Base-by-base conservation (phyloP, 495 filamentous ascomycete genomes). In the Penicillium canescens region DNA sequence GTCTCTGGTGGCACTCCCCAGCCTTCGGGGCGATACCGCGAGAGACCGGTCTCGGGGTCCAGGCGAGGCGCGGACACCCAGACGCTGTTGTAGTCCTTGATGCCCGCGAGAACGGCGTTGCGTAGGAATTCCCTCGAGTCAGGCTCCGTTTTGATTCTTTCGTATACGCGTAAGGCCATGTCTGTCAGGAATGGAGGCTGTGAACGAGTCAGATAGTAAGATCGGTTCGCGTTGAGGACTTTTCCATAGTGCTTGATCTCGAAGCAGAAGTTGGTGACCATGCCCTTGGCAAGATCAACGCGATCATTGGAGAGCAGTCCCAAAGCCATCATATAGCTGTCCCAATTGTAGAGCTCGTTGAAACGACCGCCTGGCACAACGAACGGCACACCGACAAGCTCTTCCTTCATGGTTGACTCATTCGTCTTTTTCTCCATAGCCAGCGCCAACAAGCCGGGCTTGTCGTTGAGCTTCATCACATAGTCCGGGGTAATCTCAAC, bases 181-280 rank as follows among this genome's bases (percentile, higher is more conserved):
- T 98, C 95, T 21, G 95, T 98, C 41, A 98, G 76, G 74, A 98
- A 98, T 16, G 94, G 95, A 1, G 94, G 94, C 71, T 98, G 94
- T 0, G 95, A 94, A 46, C 94, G 86, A 41, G 82, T 86, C 36
- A 98, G 84, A 62, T 98, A 98, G 79, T 98, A 98, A 9, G 91
- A 88, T 34, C 94, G 86, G 28, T 94, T 98, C 16, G 94, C 94
- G 70, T 98, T 98, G 56, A 97, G 84, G 52, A 98, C 93, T 73
- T 97, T 98, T 50, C 90, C 93, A 67, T 98, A 98, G 71, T 98
- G 95, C 71, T 90, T 86, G 72, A 98, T 97, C 74, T 90, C 92
- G 74, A 98, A 98, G 69, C 89, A 92, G 71, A 98, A 98, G 73
- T 98, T 93, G 57, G 83, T 73, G 31, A 98, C 90, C 90, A 98